Conservation (phyloP, 2,329 filamentous ascomycete genomes). For the Thelonectria olida region DNA sequence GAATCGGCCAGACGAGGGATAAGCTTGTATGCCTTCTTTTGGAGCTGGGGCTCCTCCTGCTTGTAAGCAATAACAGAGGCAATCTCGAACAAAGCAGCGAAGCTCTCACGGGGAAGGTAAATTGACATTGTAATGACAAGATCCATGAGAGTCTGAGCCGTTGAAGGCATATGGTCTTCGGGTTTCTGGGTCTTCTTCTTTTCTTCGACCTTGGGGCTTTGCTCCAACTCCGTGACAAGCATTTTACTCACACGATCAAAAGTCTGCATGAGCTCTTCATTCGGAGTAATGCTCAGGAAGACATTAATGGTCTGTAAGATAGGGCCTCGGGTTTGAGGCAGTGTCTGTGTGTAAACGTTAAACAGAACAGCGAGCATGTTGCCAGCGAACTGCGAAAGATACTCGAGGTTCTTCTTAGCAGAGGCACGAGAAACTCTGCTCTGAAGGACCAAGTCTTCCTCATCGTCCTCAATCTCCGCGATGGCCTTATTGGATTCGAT, state of each 20-base stretch:
- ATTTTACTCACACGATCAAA: conserved; percentile 88
- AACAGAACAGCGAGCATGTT: conserved; percentile 97
- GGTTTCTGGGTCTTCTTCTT: conserved; percentile 71
- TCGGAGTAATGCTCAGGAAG: conserved; percentile 87
- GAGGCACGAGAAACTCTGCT: conserved; percentile 78
- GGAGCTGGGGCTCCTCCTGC: conserved; percentile 86
- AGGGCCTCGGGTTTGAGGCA: conserved; percentile 89
- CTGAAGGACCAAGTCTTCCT: conserved; percentile 79
- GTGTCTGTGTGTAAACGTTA: conserved; percentile 97
- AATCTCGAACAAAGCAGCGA: conserved; percentile 85
- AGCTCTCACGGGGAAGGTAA: conserved; percentile 89
- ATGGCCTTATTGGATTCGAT: conserved; percentile 93
- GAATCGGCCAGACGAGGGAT: conserved; percentile 91
- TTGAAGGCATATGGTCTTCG: conserved; percentile 84
- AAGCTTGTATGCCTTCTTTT: conserved; percentile 99
- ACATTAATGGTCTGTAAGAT: conserved; percentile 95
- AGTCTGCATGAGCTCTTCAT: conserved; percentile 82
- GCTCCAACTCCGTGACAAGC: conserved; percentile 76
- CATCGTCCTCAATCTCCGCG: conserved; percentile 70
- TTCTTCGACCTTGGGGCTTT: conserved; percentile 60
- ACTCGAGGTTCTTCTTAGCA: conserved; percentile 82
- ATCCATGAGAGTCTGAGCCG: conserved; percentile 94
- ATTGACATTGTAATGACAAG: conserved; percentile 95
- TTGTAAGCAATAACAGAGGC: conserved; percentile 84
- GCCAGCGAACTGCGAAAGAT: conserved; percentile 80